Percentiles rank a stretch among this genome's conserved stretches.
Evolutionary conservation across 225 moss, liverwort and hornwort species (phyloP).

Genomic region (Takakia lepidozioides): DNA sequence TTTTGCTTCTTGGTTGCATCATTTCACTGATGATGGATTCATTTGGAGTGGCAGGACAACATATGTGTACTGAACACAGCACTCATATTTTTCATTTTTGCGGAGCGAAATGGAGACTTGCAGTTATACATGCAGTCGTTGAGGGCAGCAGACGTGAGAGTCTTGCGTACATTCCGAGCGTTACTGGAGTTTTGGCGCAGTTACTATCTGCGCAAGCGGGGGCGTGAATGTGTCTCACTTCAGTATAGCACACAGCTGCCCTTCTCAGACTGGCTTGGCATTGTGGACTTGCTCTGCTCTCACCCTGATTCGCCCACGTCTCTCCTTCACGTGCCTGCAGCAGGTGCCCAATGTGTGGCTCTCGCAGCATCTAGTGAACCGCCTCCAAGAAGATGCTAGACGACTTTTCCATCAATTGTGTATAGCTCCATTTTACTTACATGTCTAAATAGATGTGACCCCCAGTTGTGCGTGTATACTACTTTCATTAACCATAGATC

Average conservation of each 20-base stretch:
- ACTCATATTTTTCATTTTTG: constrained; percentile 60
- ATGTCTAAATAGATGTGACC: too few relatives aligned
- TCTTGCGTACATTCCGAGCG: constrained; percentile 26
- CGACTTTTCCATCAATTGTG: too few relatives aligned
- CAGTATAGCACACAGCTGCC: constrained; percentile 58
- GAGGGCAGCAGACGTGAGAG: constrained; percentile 5
- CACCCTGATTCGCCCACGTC: constrained; percentile 34
- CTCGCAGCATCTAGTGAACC: constrained; percentile 20
- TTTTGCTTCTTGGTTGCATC: too few relatives aligned
- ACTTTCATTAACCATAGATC: too few relatives aligned
- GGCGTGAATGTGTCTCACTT: constrained; percentile 44
- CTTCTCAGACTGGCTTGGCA: constrained; percentile 48
- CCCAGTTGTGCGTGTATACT: too few relatives aligned
- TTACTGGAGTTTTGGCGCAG: constrained; percentile 54
- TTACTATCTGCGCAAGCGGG: constrained; percentile 55
- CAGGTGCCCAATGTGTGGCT: constrained; percentile 10
- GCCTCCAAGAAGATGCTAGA: constrained; percentile 10
- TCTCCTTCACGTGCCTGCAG: constrained; percentile 8
- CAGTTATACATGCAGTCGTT: constrained; percentile 35
- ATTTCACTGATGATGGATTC: constrained; percentile 1
- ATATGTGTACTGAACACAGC: constrained; percentile 62
- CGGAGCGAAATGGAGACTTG: constrained; percentile 48
- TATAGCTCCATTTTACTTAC: too few relatives aligned
- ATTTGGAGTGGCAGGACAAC: constrained; percentile 42
- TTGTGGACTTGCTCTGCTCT: constrained; percentile 38